These are phyloP conservation scores for Datura wrightii DNA, from an alignment of 257 asterid genomes.

Conservation along the genomic window DNA sequence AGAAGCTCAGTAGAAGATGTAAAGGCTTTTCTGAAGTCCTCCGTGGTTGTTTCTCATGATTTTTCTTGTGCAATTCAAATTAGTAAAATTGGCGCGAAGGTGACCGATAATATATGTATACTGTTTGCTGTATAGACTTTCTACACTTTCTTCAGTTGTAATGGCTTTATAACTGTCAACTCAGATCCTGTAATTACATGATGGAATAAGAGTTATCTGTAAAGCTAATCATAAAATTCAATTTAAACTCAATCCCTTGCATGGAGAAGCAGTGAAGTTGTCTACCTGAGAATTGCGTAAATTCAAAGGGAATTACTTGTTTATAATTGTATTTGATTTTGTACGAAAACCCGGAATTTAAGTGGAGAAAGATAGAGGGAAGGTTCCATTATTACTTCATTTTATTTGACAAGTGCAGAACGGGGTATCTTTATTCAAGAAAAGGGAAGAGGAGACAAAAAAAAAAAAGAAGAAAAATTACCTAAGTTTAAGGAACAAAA, in stretches of 20 bases:
- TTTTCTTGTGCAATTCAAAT: slow-evolving; percentile 29
- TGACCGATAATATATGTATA: background rate
- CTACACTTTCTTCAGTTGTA: background rate
- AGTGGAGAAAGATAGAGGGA: background rate
- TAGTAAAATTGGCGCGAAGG: slow-evolving; percentile 29
- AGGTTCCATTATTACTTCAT: no score
- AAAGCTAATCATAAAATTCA: background rate
- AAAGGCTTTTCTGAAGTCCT: slow-evolving; percentile 29
- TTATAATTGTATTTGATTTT: background rate
- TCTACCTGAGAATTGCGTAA: no score
- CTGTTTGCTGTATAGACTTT: background rate
- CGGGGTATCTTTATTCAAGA: no score
- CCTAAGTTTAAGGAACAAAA: no score
- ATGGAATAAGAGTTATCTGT: slow-evolving; percentile 2
- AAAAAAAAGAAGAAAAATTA: no score
- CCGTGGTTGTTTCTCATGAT: background rate
- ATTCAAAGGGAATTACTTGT: background rate
- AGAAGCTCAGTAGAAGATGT: slow-evolving; percentile 46
- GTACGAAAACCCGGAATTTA: background rate
- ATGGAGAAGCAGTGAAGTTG: background rate
- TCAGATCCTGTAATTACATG: slow-evolving; percentile 21
- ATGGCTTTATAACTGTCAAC: background rate
- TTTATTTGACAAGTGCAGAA: no score
- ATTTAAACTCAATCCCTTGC: background rate
- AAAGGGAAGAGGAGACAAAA: no score